Evolutionary conservation across 2,329 filamentous ascomycete genomes (phyloP), one percentile per base, ranked within the genome.

Genomic region (Cytospora chrysosperma): DNA sequence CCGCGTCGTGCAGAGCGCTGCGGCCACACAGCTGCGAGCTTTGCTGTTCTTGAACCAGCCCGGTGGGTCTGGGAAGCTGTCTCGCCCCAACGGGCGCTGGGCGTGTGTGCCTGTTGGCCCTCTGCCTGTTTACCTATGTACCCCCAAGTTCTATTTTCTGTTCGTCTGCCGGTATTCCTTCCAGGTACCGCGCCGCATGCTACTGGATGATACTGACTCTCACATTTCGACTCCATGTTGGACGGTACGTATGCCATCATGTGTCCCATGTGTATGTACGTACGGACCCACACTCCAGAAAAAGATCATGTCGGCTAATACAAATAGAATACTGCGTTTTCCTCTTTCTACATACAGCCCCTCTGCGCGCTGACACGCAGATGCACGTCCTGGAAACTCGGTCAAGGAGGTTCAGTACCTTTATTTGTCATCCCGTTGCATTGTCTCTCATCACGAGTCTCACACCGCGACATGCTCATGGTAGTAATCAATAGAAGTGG

Each of bases 401-500:
- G 34, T 37, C 34, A 37, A 37, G 34, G 21, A 40, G 57, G 27
- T 60, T 15, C 8, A 19, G 26, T 37, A 47, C 34, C 58, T 30
- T 54, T 54, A 54, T 50, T 53, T 27, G 50, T 30, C 47, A 26
- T 24, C 24, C 32, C 34, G 26, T 47, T 21, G 21, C 34, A 10
- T 60, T 28, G 8, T 40, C 13, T 28, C 27, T 34, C n/a, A 21
- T 19, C 50, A 19, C 21, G 9, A 60, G 27, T 61, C 54, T 59
- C 63, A 59, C 63, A 56, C 62, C 62, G 62, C 58, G 62, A 57
- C 58, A 57, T 58, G 21, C 49, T 28, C 58, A 30, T 30, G 28
- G 28, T 34, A 40, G 37, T 40, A 40, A 40, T 40, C 37, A 40
- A 40, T 17, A 10, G 17, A n/a, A n/a, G n/a, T n/a, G n/a, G n/a